Conservation (phyloP, 164 flowering plant genomes). For the Chloranthus sessilifolius region DNA sequence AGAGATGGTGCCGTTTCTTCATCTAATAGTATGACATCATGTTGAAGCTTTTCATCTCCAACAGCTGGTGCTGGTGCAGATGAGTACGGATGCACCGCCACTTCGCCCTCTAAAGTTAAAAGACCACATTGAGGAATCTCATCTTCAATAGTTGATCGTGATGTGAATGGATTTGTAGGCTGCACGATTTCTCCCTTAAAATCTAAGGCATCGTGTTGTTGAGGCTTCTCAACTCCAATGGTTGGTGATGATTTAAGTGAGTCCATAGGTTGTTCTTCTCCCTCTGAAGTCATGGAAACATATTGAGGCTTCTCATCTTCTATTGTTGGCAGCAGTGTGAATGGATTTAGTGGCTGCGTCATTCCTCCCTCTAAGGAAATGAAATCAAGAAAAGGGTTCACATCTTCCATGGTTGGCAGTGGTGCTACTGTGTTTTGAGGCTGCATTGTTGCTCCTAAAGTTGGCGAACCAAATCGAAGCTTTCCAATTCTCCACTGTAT, state of each 20-base stretch:
- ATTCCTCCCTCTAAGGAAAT: constrained; percentile 7
- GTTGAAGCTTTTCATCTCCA: constrained; percentile 21
- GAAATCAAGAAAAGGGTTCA: constrained; percentile 16
- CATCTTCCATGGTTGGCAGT: constrained; percentile 24
- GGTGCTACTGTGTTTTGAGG: constrained; percentile 15
- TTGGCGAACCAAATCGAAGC: constrained; percentile 26
- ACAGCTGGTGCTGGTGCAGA: constrained; percentile 10
- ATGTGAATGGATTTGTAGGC: constrained; percentile 6
- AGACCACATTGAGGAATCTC: no score
- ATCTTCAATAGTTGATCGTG: constrained; percentile 14
- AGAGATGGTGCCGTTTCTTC: constrained; percentile 10
- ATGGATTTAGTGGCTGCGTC: constrained; percentile 9
- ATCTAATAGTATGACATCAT: constrained; percentile 11
- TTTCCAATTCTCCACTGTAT: constrained; percentile 82
- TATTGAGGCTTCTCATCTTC: constrained; percentile 18
- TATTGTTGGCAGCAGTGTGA: neutral
- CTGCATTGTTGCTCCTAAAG: constrained; percentile 13
- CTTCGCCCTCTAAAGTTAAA: constrained; percentile 8
- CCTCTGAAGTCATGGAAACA: constrained; percentile 17
- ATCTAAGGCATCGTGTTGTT: constrained; percentile 12
- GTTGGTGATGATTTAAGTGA: constrained; percentile 6
- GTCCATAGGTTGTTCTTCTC: neutral
- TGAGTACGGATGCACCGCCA: constrained; percentile 9
- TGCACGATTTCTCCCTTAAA: constrained; percentile 14
- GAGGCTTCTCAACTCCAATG: constrained; percentile 15